phyloP scores from a whole-genome alignment of 179 eudicot genomes.

The Patellifolia procumbens region DNA sequence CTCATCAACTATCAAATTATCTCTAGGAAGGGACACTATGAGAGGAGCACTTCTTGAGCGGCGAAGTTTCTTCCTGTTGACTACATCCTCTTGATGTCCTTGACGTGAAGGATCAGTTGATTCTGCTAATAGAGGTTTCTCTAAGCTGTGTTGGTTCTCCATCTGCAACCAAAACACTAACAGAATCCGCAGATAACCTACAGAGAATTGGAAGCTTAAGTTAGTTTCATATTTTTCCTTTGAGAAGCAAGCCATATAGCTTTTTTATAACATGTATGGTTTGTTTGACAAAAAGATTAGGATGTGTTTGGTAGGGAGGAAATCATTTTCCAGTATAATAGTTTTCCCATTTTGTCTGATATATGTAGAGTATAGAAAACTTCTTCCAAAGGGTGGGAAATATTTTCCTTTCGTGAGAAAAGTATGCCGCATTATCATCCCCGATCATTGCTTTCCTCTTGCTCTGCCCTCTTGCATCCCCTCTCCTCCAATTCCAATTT shows the following conservation, averaged over 20 bases:
- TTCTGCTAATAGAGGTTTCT: conserved; percentile 38
- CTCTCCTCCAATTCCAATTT: no score
- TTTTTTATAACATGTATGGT: background rate
- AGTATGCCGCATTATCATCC: no score
- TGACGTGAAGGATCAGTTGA: conserved; percentile 12
- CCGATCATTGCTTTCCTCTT: no score
- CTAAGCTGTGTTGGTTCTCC: conserved; percentile 35
- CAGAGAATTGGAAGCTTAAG: background rate
- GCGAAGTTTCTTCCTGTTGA: conserved; percentile 41
- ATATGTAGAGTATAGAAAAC: no score
- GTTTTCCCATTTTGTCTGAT: no score
- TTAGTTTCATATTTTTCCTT: background rate
- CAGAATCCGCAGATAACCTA: background rate
- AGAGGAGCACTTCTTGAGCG: conserved; percentile 38
- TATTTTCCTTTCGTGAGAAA: no score
- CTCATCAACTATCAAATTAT: background rate
- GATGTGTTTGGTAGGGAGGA: no score
- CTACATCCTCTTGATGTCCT: conserved; percentile 23
- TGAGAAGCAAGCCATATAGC: background rate
- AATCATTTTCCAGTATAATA: no score
- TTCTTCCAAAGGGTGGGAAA: no score
- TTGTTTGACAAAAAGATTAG: no score
- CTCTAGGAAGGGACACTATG: conserved; percentile 17
- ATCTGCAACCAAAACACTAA: conserved; percentile 22
- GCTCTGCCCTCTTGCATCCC: no score